phyloP scores from a whole-genome alignment of 306 rosid species.

The Astragalus glycyphyllos region DNA sequence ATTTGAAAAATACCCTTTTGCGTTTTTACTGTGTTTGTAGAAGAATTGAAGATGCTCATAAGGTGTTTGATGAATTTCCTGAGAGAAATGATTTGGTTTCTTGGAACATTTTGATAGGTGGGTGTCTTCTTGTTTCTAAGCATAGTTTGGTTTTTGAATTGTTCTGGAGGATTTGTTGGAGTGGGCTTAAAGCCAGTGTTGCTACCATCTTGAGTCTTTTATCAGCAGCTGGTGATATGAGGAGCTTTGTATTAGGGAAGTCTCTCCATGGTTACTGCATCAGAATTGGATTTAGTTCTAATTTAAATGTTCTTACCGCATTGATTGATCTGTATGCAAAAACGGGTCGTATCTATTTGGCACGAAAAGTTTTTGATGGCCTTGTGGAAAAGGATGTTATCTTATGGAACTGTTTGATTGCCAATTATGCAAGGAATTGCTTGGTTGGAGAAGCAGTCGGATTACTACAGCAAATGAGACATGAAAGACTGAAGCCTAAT shows the following conservation, averaged over 20 bases:
- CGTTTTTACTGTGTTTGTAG: conserved; percentile 57
- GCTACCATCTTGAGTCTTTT: conserved; percentile 57
- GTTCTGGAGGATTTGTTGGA: conserved; percentile 53
- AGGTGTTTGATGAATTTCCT: conserved; percentile 65
- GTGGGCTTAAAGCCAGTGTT: conserved; percentile 51
- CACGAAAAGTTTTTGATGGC: conserved; percentile 51
- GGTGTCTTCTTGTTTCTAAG: conserved; percentile 58
- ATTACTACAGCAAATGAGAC: conserved; percentile 57
- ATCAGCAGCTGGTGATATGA: conserved; percentile 59
- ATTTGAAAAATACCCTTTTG: conserved; percentile 63
- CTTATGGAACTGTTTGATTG: conserved; percentile 73
- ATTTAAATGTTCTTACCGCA: conserved; percentile 58
- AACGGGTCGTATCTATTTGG: conserved; percentile 48
- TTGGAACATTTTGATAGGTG: conserved; percentile 74
- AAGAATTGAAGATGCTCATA: conserved; percentile 60
- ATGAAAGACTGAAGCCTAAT: conserved; percentile 53
- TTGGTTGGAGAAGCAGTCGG: conserved; percentile 56
- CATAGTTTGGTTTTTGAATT: conserved; percentile 53
- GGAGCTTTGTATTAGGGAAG: conserved; percentile 46
- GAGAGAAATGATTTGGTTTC: conserved; percentile 62
- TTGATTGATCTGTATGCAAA: conserved; percentile 67
- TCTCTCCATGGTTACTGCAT: conserved; percentile 64
- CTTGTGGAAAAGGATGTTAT: conserved; percentile 63
- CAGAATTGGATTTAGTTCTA: conserved; percentile 48
- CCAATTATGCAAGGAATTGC: conserved; percentile 60